Conservation (phyloP, 2,329 filamentous ascomycete genomes). For the Apiospora marii region DNA sequence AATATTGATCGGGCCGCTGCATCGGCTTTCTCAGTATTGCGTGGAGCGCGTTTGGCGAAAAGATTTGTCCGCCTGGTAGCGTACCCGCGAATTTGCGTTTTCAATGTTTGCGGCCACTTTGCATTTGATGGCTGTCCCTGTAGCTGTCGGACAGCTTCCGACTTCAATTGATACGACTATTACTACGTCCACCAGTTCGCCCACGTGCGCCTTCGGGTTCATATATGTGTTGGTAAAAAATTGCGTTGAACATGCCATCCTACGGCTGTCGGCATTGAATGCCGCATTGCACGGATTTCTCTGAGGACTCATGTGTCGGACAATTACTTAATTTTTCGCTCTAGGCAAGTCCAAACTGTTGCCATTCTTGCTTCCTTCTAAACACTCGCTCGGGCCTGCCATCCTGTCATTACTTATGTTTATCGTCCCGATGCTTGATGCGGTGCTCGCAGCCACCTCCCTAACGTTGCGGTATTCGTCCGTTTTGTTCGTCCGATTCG, state of each 20-base stretch:
- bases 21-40: background rate
- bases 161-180: background rate
- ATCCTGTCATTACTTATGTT: background rate
- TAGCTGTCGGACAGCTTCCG: background rate
- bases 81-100: background rate
- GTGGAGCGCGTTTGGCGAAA: background rate
- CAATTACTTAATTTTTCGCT: too few relatives aligned
- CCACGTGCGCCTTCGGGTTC: background rate
- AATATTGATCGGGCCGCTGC: background rate
- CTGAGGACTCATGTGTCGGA: too few relatives aligned
- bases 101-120: background rate
- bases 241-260: background rate
- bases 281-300: too few relatives aligned
- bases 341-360: too few relatives aligned
- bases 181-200: background rate
- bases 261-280: background rate
- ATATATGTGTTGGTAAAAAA: background rate
- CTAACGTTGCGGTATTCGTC: slow-evolving; percentile 21
- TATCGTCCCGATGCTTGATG: slow-evolving; percentile 23
- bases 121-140: background rate
- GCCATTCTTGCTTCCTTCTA: background rate
- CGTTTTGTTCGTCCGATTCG: slow-evolving; percentile 27
- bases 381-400: too few relatives aligned
- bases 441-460: slow-evolving; percentile 24
- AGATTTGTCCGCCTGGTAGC: background rate